Evolutionary conservation across 495 filamentous ascomycete species (phyloP).

Genomic region (Aspergillus bertholletiae): DNA sequence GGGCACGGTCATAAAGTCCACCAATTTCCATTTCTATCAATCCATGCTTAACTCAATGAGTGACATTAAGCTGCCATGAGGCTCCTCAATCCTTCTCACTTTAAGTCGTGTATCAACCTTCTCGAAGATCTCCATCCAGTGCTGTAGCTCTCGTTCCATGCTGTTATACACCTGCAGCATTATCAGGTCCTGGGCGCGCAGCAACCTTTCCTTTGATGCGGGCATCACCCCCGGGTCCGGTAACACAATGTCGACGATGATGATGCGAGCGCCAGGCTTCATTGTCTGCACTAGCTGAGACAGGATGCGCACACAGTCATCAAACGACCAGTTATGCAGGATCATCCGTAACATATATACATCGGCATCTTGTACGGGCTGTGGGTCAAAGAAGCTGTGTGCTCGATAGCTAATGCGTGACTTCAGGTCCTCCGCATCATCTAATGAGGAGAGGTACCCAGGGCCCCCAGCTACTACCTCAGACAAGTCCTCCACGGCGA

Average conservation of each 20-base stretch:
- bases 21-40: not conserved
- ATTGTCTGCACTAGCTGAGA: constrained; percentile 36
- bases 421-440: constrained; percentile 28
- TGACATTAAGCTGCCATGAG: constrained; percentile 20
- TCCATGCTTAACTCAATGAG: constrained; percentile 8
- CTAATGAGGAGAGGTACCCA: not conserved
- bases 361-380: constrained; percentile 46
- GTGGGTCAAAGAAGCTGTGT: constrained; percentile 48
- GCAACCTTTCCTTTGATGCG: constrained; percentile 18
- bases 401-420: constrained; percentile 38
- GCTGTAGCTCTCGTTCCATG: constrained; percentile 34
- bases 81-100: constrained; percentile 16
- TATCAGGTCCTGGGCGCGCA: constrained; percentile 31
- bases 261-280: constrained; percentile 20
- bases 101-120: constrained; percentile 13
- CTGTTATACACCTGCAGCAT: constrained; percentile 39
- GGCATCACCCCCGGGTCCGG: constrained; percentile 29
- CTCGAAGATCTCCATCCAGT: constrained; percentile 25
- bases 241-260: constrained; percentile 41
- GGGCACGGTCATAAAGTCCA: not conserved
- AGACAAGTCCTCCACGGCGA: constrained; percentile 25
- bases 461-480: not conserved
- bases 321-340: constrained; percentile 50
- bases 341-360: constrained; percentile 53
- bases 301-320: constrained; percentile 41